These are phyloP conservation scores for Moesziomyces sp. DNA, from an alignment of 1,284 basidiomycete species.

Conservation along the genomic window DNA sequence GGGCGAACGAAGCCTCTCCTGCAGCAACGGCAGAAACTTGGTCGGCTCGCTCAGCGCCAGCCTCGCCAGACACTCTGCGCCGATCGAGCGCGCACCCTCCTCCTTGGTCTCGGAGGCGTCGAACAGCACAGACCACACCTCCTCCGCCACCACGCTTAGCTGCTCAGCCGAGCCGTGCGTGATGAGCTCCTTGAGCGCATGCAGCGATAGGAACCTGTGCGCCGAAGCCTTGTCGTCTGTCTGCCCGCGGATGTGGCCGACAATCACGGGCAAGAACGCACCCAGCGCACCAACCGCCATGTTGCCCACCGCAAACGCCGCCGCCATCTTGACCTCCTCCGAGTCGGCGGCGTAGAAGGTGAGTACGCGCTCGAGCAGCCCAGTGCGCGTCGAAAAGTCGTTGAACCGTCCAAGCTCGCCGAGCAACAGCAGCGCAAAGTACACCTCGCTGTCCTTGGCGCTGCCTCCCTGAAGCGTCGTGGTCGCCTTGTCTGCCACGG, in stretches of 20 bases:
- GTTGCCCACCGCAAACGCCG: slow-evolving; percentile 75
- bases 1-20: slow-evolving; percentile 76
- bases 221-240: slow-evolving; percentile 67
- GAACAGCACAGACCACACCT: slow-evolving; percentile 81
- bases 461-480: slow-evolving; percentile 20
- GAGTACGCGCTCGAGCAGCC: slow-evolving; percentile 47
- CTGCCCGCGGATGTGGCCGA: slow-evolving; percentile 77
- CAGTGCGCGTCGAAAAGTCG: slow-evolving; percentile 41
- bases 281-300: slow-evolving; percentile 90
- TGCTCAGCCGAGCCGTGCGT: slow-evolving; percentile 86
- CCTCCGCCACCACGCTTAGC: slow-evolving; percentile 83
- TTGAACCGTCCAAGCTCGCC: slow-evolving; percentile 58
- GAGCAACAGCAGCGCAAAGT: slow-evolving; percentile 53
- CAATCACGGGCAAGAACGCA: slow-evolving; percentile 84
- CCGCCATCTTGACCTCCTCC: slow-evolving; percentile 59
- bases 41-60: slow-evolving; percentile 88
- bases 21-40: slow-evolving; percentile 76
- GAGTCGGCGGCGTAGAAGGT: slow-evolving; percentile 38
- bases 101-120: slow-evolving; percentile 71
- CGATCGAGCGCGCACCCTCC: slow-evolving; percentile 91
- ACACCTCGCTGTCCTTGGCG: slow-evolving; percentile 47
- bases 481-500: slow-evolving; percentile 32
- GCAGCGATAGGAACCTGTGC: slow-evolving; percentile 75
- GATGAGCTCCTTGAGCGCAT: slow-evolving; percentile 95
- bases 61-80: slow-evolving; percentile 95